Conservation (phyloP, 1,284 basidiomycete genomes). For the Ceraceosorus bombacis region DNA sequence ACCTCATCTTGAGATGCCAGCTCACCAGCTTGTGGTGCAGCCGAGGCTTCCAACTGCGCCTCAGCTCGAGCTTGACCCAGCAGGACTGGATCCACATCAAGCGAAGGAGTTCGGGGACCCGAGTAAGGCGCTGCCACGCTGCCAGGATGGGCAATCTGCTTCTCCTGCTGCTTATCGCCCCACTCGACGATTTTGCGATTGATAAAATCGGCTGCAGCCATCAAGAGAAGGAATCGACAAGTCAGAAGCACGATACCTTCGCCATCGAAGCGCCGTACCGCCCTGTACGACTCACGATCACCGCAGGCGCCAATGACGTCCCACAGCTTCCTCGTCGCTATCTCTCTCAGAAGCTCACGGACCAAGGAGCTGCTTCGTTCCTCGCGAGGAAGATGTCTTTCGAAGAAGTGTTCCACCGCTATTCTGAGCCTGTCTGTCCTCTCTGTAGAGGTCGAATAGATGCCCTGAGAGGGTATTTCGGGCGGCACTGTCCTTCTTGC, state of each 20-base stretch:
- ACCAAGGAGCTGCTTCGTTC: constrained; percentile 29
- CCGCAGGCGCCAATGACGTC: constrained; percentile 32
- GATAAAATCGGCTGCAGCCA: constrained; percentile 26
- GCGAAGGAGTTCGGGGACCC: background rate
- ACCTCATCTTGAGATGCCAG: too few relatives aligned
- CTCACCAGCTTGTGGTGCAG: too few relatives aligned
- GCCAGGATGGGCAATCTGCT: background rate
- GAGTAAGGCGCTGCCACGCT: background rate
- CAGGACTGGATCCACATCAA: background rate
- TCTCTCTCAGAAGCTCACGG: constrained; percentile 28
- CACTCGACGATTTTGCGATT: constrained; percentile 35
- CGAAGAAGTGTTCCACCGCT: constrained; percentile 14
- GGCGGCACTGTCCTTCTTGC: constrained; percentile 3
- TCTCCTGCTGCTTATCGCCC: constrained; percentile 14
- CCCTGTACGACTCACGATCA: constrained; percentile 12
- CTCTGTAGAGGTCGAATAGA: too few relatives aligned
- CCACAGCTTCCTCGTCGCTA: constrained; percentile 36
- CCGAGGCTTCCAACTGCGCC: background rate
- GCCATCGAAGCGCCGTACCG: background rate
- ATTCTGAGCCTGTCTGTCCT: too few relatives aligned
- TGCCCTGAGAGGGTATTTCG: too few relatives aligned
- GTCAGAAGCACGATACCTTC: background rate
- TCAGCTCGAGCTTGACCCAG: background rate
- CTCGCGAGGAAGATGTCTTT: constrained; percentile 21
- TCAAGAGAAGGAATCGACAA: background rate